Conservation (phyloP, 106 monocot genomes). For the Vanilla planifolia region DNA sequence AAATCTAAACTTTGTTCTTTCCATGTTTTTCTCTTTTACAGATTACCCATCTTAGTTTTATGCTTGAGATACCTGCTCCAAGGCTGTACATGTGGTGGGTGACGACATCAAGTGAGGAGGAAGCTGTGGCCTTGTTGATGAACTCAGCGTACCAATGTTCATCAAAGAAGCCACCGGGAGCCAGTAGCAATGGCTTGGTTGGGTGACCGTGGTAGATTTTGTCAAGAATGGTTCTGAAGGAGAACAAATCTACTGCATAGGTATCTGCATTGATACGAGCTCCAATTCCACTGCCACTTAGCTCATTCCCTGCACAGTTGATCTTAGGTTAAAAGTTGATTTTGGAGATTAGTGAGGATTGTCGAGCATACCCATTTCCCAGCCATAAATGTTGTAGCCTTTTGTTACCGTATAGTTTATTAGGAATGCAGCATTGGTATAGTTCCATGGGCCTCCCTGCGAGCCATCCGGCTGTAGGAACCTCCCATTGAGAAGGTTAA, state of each 20-base stretch:
- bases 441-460: constrained; percentile 78
- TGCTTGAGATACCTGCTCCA: constrained; percentile 57
- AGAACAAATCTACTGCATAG: constrained; percentile 58
- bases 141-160: constrained; percentile 56
- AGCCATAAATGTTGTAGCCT: constrained; percentile 70
- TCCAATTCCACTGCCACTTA: constrained; percentile 76
- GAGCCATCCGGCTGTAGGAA: constrained; percentile 57
- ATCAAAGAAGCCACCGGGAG: constrained; percentile 84
- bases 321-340: no score
- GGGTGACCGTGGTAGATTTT: constrained; percentile 32
- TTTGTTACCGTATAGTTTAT: constrained; percentile 70
- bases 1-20: background rate
- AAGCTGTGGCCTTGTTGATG: constrained; percentile 42
- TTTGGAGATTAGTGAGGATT: background rate
- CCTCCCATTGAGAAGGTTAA: constrained; percentile 88
- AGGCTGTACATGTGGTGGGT: constrained; percentile 97
- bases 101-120: constrained; percentile 60
- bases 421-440: constrained; percentile 66
- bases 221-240: constrained; percentile 52
- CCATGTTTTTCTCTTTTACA: background rate
- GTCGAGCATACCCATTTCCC: constrained; percentile 79
- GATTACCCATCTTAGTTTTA: no score
- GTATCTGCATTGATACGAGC: constrained; percentile 51
- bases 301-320: constrained; percentile 63
- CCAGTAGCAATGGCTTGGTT: constrained; percentile 58